Percentiles rank a stretch among this genome's conserved stretches.
phyloP scores from a whole-genome alignment of 768 basidiomycete species.

The Boletus speciosus region DNA sequence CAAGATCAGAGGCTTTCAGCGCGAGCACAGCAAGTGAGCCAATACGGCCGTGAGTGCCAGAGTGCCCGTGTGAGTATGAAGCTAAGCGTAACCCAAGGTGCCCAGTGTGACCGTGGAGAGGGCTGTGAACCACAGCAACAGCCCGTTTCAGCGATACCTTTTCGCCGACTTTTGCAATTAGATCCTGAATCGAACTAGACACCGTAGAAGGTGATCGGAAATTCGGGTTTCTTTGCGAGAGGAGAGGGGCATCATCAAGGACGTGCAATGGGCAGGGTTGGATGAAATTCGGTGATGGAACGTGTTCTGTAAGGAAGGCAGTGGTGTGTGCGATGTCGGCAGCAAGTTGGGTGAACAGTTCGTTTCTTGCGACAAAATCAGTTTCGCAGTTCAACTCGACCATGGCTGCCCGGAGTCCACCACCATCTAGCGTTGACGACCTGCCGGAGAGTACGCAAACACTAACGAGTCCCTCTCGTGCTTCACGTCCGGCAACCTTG shows the following conservation, averaged over 20 bases:
- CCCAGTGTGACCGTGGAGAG: too few relatives aligned
- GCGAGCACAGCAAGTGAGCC: too few relatives aligned
- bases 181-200: constrained; percentile 58
- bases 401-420: constrained; percentile 73
- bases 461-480: constrained; percentile 78
- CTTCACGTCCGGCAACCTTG: constrained; percentile 72
- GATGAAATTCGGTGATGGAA: constrained; percentile 36
- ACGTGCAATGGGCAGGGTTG: constrained; percentile 48
- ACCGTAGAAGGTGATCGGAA: constrained; percentile 49
- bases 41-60: too few relatives aligned
- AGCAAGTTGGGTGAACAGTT: constrained; percentile 74
- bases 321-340: constrained; percentile 80
- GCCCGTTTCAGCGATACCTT: constrained; percentile 72
- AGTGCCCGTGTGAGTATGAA: too few relatives aligned
- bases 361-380: constrained; percentile 89
- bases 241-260: constrained; percentile 63
- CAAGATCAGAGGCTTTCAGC: too few relatives aligned
- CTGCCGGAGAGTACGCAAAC: constrained; percentile 68
- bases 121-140: constrained; percentile 35
- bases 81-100: too few relatives aligned
- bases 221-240: constrained; percentile 36
- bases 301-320: constrained; percentile 61
- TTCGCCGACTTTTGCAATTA: constrained; percentile 76
- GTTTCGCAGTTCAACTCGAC: constrained; percentile 96
- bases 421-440: constrained; percentile 35